Evolutionary conservation across 2,329 filamentous ascomycete species (phyloP).

Genomic region (Aureobasidium uvarum): DNA sequence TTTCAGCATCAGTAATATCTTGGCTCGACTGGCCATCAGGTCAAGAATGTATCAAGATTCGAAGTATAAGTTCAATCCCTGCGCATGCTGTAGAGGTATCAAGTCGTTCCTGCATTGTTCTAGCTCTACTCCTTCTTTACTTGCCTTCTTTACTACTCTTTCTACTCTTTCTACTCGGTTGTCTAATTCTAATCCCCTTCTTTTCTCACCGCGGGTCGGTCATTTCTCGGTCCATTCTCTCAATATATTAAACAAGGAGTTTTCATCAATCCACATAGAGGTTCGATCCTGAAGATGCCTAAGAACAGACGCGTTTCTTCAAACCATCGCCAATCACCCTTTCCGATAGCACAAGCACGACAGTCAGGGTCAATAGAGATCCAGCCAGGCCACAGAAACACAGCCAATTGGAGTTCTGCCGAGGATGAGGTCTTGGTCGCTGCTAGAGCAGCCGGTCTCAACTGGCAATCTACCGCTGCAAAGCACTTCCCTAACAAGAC

Average conservation of each 20-base stretch:
- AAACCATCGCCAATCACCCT: slow-evolving; percentile 30
- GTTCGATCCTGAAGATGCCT: slow-evolving; percentile 40
- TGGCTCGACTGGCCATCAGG: slow-evolving; percentile 22
- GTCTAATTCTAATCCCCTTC: slow-evolving; percentile 31
- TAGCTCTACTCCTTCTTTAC: neutral
- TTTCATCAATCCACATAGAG: slow-evolving; percentile 6
- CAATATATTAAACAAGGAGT: neutral
- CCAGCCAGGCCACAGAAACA: slow-evolving; percentile 38
- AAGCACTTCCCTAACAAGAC: slow-evolving; percentile 74
- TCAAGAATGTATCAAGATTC: slow-evolving; percentile 22
- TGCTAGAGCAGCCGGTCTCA: slow-evolving; percentile 71
- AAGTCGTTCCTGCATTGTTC: neutral
- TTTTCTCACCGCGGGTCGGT: slow-evolving; percentile 23
- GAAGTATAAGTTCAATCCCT: slow-evolving; percentile 8
- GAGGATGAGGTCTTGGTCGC: slow-evolving; percentile 72
- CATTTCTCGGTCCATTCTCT: neutral
- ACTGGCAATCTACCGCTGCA: slow-evolving; percentile 78
- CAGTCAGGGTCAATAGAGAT: slow-evolving; percentile 34
- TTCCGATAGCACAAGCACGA: slow-evolving; percentile 36
- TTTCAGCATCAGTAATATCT: slow-evolving; percentile 16
- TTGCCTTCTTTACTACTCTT: slow-evolving; percentile 26
- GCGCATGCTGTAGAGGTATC: neutral
- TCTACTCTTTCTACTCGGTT: slow-evolving; percentile 27
- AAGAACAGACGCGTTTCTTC: slow-evolving; percentile 42
- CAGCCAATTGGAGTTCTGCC: slow-evolving; percentile 62